Base-by-base conservation (phyloP, 768 basidiomycete genomes). In the Gymnopilus dilepis region DNA sequence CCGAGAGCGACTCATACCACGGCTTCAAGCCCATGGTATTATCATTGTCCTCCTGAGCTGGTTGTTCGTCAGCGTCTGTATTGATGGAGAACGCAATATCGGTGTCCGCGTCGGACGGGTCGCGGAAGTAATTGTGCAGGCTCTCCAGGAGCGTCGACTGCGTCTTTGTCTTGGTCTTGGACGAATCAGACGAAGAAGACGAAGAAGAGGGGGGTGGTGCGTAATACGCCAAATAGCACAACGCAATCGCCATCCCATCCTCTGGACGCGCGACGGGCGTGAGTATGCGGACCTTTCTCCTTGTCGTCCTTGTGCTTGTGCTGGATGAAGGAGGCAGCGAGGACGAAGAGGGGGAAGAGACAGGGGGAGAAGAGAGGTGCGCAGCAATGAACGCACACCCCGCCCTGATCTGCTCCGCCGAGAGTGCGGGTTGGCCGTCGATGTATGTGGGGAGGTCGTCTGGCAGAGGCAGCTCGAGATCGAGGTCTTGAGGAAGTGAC, bases 171-270 rank as follows among this genome's bases (percentile, higher is more conserved):
- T 9, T 5, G 43, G 50, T 5, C 21, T n/a, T 6, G 31, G 34
- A 24, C 6, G 33, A 38, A 17, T 28, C 9, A 22, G 33, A 13
- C 6, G 24, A 38, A 21, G 37, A 24, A 1, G 30, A 31, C n/a
- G 53, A 19, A 3, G 33, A 26, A 7, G 53, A 55, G 13, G 51
- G 34, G 6, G 13, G 19, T 2, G 51, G 28, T 15, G 28, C 17
- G 30, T 24, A 12, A 38, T 60, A 59, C 0, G 51, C 58, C 30
- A 63, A 28, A 45, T 63, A 60, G 12, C 55, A 51, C 12, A 63
- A 4, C 2, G 56, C 65, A 15, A 63, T 19, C 7, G 34, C 48
- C 59, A 60, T 47, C 41, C 56, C 65, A 47, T 66, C 65, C 45
- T 60, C 65, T 6, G 59, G 45, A 5, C 61, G 31, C 26, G 54